phyloP scores from a whole-genome alignment of 495 filamentous ascomycete species.

The Trichoderma parareesei region DNA sequence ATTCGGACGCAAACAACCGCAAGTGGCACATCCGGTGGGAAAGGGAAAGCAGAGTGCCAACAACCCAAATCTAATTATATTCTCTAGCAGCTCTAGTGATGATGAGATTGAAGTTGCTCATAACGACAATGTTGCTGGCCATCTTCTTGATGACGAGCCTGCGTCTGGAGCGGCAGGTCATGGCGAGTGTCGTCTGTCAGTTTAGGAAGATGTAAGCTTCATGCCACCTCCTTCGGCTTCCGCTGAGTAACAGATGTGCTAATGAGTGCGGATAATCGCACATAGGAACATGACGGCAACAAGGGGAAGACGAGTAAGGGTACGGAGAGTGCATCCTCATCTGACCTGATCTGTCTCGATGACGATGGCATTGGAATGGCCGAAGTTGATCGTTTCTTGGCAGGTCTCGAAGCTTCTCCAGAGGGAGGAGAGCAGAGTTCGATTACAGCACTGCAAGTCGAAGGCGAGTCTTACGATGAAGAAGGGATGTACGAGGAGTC shows the following conservation, averaged over 20 bases:
- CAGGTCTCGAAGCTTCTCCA: not conserved
- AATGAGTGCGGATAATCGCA: not conserved
- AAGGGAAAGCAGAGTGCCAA: no score
- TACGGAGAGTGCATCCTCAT: not conserved
- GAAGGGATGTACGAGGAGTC: not conserved
- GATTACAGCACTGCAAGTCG: not conserved
- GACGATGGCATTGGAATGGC: not conserved
- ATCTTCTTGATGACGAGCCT: not conserved
- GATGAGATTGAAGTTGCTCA: not conserved
- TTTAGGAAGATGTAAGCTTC: slow-evolving; percentile 2
- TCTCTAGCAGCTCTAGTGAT: not conserved
- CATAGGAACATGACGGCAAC: not conserved
- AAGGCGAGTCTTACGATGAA: not conserved
- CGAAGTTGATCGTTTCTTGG: not conserved
- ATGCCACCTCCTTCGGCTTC: not conserved
- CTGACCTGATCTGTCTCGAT: not conserved
- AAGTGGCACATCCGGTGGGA: not conserved
- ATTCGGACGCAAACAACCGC: not conserved
- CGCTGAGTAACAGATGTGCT: not conserved
- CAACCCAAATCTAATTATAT: not conserved
- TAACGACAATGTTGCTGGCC: not conserved
- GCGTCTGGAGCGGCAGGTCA: not conserved
- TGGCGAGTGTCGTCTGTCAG: not conserved
- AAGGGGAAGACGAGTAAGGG: not conserved
- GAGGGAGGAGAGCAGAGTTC: not conserved